phyloP scores from a whole-genome alignment of 495 filamentous ascomycete species.

The Hypoxylon lenormandii region DNA sequence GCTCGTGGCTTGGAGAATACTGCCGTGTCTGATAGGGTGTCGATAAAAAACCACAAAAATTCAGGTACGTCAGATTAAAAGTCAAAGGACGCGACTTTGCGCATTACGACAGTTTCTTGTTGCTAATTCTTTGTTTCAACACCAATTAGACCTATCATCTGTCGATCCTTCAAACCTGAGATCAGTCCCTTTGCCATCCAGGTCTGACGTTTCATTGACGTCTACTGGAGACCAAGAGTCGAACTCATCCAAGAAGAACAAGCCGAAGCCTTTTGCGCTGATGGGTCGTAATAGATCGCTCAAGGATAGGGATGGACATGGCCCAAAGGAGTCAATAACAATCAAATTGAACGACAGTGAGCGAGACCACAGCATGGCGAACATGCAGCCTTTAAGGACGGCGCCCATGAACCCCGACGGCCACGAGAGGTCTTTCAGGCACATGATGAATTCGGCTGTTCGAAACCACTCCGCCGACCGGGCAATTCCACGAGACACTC shows the following conservation, averaged over 20 bases:
- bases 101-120: conserved; percentile 30
- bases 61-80: conserved; percentile 55
- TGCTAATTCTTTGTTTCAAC: conserved; percentile 37
- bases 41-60: conserved; percentile 60
- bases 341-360: conserved; percentile 57
- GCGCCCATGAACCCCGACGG: conserved; percentile 67
- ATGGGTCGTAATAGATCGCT: conserved; percentile 76
- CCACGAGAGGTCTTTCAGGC: conserved; percentile 71
- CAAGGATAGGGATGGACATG: conserved; percentile 64
- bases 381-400: conserved; percentile 60
- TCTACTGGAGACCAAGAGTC: conserved; percentile 57
- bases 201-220: conserved; percentile 59
- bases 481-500: conserved; percentile 50
- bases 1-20: conserved; percentile 58
- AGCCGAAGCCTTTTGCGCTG: conserved; percentile 69
- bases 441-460: conserved; percentile 70
- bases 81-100: conserved; percentile 25
- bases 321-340: conserved; percentile 53
- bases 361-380: conserved; percentile 42
- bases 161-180: conserved; percentile 54
- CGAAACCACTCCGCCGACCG: conserved; percentile 76
- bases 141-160: conserved; percentile 56
- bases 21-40: conserved; percentile 48
- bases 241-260: conserved; percentile 57
- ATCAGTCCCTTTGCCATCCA: conserved; percentile 53